Conservation (phyloP, 2,329 filamentous ascomycete genomes). For the Microsporum ferrugineum region DNA sequence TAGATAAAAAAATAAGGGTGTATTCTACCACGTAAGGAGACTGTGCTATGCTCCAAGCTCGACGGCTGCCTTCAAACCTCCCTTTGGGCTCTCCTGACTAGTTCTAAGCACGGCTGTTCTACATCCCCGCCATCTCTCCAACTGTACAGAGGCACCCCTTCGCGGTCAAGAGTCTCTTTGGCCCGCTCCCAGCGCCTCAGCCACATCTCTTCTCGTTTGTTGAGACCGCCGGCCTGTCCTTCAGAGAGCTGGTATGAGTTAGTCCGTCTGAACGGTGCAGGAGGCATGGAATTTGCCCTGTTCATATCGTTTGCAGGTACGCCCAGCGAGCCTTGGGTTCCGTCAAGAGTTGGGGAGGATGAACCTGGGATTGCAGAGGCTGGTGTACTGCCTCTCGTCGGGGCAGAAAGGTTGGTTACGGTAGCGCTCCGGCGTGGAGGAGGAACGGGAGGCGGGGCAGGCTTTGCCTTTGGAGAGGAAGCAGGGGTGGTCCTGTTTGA, state of each 20-base stretch:
- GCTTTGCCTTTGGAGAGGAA: neutral
- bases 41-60: too few relatives aligned
- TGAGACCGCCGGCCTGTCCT: conserved; percentile 19
- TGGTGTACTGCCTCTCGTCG: neutral
- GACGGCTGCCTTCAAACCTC: conserved; percentile 12
- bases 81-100: conserved; percentile 32
- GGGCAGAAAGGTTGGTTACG: neutral
- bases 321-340: neutral
- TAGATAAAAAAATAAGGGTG: too few relatives aligned
- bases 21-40: neutral
- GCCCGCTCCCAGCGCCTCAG: conserved; percentile 38
- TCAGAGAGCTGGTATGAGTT: conserved; percentile 8
- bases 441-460: conserved; percentile 14
- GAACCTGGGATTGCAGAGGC: conserved; percentile 7
- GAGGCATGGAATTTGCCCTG: conserved; percentile 21
- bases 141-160: conserved; percentile 34
- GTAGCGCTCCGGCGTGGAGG: conserved; percentile 19
- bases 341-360: conserved; percentile 6
- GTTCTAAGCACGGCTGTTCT: conserved; percentile 33
- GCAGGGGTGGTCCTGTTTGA: neutral
- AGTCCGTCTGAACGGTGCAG: neutral
- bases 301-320: conserved; percentile 14
- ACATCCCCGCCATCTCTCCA: conserved; percentile 39
- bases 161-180: conserved; percentile 30
- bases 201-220: conserved; percentile 41